Evolutionary conservation across 1,139 yeast species (phyloP).

Genomic region (Debaryomycetaceae sp.): DNA sequence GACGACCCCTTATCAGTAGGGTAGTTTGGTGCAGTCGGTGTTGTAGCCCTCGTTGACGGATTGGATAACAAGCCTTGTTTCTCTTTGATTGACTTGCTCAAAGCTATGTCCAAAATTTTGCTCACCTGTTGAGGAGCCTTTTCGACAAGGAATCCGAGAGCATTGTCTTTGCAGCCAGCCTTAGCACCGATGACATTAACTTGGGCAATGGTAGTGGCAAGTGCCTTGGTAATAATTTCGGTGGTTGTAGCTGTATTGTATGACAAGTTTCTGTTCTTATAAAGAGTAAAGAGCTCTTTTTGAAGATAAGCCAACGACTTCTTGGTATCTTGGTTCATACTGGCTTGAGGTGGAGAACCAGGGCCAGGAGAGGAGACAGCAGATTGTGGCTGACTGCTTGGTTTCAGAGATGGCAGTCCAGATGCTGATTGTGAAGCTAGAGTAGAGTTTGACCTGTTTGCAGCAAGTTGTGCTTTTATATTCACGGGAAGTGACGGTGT

Average conservation of each 20-base stretch:
- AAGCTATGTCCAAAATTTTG: constrained; percentile 76
- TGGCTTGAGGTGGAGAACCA: constrained; percentile 15
- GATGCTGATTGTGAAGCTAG: constrained; percentile 20
- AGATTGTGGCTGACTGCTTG: constrained; percentile 5
- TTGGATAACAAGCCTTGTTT: constrained; percentile 27
- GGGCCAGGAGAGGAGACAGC: constrained; percentile 4
- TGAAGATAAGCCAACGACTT: constrained; percentile 66
- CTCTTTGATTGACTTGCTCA: constrained; percentile 73
- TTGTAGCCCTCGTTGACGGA: constrained; percentile 24
- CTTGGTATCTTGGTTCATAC: constrained; percentile 54
- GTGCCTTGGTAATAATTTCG: constrained; percentile 81
- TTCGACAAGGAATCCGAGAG: constrained; percentile 74
- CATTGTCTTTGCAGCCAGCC: constrained; percentile 80
- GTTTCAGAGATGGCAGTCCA: neutral
- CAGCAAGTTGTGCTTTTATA: constrained; percentile 54
- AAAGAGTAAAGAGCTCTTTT: constrained; percentile 64
- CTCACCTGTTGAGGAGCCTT: constrained; percentile 87
- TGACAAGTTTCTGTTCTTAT: constrained; percentile 63
- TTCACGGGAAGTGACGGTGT: constrained; percentile 13
- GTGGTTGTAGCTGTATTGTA: constrained; percentile 73
- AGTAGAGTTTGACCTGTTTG: constrained; percentile 38
- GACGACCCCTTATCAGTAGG: neutral
- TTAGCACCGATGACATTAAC: constrained; percentile 83
- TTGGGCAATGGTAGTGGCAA: constrained; percentile 90
- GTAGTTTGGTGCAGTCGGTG: constrained; percentile 18